Evolutionary conservation across 805 yeast genomes (phyloP).

Genomic region (Wickerhamiella kurtzmanii): DNA sequence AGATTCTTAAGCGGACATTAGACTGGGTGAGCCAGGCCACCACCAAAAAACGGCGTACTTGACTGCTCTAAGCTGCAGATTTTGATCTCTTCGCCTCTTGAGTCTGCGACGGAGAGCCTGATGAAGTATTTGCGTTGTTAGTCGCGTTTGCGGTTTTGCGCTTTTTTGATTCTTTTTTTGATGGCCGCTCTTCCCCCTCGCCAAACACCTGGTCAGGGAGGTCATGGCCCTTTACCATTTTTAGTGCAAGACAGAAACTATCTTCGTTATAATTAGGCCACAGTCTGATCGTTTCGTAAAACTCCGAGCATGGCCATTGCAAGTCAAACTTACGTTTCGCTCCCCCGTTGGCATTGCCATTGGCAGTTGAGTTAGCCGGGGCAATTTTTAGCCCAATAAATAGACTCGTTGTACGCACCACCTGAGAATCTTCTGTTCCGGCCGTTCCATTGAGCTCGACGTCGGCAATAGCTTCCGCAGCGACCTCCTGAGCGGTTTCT

Average conservation of each 20-base stretch:
- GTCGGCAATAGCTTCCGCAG: constrained; percentile 14
- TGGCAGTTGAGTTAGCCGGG: too few relatives aligned
- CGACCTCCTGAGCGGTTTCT: neutral
- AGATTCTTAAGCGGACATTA: constrained; percentile 17
- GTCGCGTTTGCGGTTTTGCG: constrained; percentile 29
- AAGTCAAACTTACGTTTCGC: constrained; percentile 42
- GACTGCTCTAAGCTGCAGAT: neutral
- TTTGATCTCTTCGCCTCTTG: neutral
- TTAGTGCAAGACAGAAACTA: constrained; percentile 46
- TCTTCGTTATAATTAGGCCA: constrained; percentile 57
- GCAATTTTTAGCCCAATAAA: constrained; percentile 64
- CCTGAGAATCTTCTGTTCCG: neutral
- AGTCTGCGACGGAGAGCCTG: neutral
- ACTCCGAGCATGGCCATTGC: constrained; percentile 82
- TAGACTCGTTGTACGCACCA: constrained; percentile 42
- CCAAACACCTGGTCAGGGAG: constrained; percentile 73
- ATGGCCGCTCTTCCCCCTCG: constrained; percentile 68
- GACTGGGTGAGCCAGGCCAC: constrained; percentile 15
- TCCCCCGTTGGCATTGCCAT: constrained; percentile 27
- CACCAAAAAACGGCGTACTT: neutral
- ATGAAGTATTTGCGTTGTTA: constrained; percentile 3
- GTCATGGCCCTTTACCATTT: constrained; percentile 58
- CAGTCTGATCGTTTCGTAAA: constrained; percentile 62
- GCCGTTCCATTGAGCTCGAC: neutral
- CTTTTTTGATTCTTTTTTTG: constrained; percentile 39